Base-by-base conservation (phyloP, 768 basidiomycete species). In the Rhizopogon vinicolor region DNA sequence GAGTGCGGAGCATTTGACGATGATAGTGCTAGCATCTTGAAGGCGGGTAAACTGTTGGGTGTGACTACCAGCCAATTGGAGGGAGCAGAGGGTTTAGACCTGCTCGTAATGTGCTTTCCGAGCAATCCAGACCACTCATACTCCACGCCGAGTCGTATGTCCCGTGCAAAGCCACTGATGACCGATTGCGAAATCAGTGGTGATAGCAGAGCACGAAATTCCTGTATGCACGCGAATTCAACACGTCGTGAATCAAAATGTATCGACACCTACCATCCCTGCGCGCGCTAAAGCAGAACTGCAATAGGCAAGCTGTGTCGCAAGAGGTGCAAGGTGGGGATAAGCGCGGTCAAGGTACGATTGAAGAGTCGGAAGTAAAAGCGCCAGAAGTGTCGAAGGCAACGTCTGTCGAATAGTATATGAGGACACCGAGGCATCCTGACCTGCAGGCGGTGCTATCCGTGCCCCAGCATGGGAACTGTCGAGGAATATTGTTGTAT, bases 261-360 rank as follows among this genome's bases (percentile, higher is more conserved):
- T 22, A 16, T 41, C 13, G 14, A 28, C 44, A 60, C 70, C 8
- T 41, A 70, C 95, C 62, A 96, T 78, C 0, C 96, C 96, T 14
- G 96, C 81, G n/a, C 94, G 84, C 0, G 91, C 80, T 64, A 97
- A 97, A 1, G 94, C 93, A 16, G 86, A 84, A 7, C 93, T 86
- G 67, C 95, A 97, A 70, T 98, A 98, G 12, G 90, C 89, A 44
- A 98, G 80, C 63, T 98, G 96, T 0, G 94, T 96, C 55, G 97
- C 94, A 78, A 37, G 95, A 85, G 19, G 92, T 80, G 60, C 96
- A 78, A 22, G 90, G 74, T 18, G 88, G 64, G 13, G 86, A 75
- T 31, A 85, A 73, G 69, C 76, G 9, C 77, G 80, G 0, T 85
- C 81, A 14, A 97, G 79, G 48, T 84, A 79, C 7, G 74, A 74